Evolutionary conservation across 2,329 filamentous ascomycete species (phyloP).

Genomic region (Hypoxylon sp.): DNA sequence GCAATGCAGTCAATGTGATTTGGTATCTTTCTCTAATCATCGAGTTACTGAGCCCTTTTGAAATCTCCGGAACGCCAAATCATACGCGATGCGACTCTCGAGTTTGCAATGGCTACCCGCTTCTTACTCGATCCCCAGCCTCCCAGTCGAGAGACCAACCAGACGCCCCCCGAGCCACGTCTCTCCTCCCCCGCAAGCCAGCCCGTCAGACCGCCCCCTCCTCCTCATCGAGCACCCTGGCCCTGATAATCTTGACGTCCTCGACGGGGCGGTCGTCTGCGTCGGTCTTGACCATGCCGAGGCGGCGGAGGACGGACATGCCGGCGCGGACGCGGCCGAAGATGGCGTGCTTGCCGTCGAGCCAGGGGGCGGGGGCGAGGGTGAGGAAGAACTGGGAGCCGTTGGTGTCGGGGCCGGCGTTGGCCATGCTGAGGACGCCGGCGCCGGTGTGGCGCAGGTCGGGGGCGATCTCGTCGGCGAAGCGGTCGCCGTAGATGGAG

Average conservation of each 20-base stretch:
- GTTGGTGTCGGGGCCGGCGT: conserved; percentile 91
- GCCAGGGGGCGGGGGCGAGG: conserved; percentile 90
- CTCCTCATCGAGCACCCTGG: conserved; percentile 71
- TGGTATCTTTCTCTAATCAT: conserved; percentile 22
- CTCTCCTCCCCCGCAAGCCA: no score
- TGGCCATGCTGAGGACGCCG: conserved; percentile 95
- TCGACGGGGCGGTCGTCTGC: conserved; percentile 81
- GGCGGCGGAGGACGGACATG: conserved; percentile 81
- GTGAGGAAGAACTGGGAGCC: conserved; percentile 97
- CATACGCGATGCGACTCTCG: conserved; percentile 19
- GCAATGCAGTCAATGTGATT: conserved; percentile 20
- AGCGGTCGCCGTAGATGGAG: conserved; percentile 92
- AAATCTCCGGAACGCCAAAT: conserved; percentile 31
- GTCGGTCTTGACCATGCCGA: conserved; percentile 87
- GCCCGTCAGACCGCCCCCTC: conserved; percentile 11
- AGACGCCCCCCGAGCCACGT: not conserved
- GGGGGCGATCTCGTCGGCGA: conserved; percentile 87
- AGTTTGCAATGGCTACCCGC: not conserved
- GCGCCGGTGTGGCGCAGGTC: conserved; percentile 89
- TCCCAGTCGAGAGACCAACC: not conserved
- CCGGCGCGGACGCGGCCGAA: conserved; percentile 90
- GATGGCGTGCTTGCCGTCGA: conserved; percentile 97
- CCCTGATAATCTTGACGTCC: conserved; percentile 80
- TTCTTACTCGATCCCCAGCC: not conserved
- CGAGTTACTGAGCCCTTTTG: conserved; percentile 11